phyloP scores from a whole-genome alignment of 1,139 yeast species.

The Yamadazyma kanchanaburiensis region DNA sequence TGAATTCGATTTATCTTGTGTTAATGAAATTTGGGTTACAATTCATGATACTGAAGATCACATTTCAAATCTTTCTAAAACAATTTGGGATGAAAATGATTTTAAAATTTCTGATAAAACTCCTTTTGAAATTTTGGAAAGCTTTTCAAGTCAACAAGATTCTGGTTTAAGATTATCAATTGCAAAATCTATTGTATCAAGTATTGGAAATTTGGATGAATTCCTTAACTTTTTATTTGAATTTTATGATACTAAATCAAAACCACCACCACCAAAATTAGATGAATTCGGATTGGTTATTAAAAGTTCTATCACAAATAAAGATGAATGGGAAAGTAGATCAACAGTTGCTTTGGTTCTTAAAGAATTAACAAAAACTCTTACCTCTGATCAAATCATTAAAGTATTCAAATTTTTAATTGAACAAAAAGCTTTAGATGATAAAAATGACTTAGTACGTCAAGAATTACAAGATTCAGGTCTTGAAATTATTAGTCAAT shows the following conservation, averaged over 20 bases:
- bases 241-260: constrained; percentile 55
- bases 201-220: constrained; percentile 7
- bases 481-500: constrained; percentile 57
- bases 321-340: constrained; percentile 81
- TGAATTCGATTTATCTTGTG: constrained; percentile 58
- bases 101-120: constrained; percentile 45
- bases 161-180: constrained; percentile 66
- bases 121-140: constrained; percentile 38
- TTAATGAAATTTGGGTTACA: constrained; percentile 75
- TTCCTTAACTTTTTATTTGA: constrained; percentile 49
- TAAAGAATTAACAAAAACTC: constrained; percentile 52
- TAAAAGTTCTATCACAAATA: constrained; percentile 55
- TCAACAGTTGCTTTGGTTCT: constrained; percentile 75
- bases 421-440: constrained; percentile 65
- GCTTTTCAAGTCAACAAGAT: constrained; percentile 51
- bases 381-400: constrained; percentile 39
- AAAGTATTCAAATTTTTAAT: constrained; percentile 58
- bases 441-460: constrained; percentile 67
- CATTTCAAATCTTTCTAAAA: constrained; percentile 64
- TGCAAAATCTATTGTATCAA: constrained; percentile 49
- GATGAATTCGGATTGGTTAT: constrained; percentile 81
- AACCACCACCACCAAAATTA: constrained; percentile 72
- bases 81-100: constrained; percentile 82
- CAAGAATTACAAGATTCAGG: constrained; percentile 92
- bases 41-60: constrained; percentile 69